phyloP scores from a whole-genome alignment of 2,329 filamentous ascomycete genomes.

The Colletotrichum truncatum region DNA sequence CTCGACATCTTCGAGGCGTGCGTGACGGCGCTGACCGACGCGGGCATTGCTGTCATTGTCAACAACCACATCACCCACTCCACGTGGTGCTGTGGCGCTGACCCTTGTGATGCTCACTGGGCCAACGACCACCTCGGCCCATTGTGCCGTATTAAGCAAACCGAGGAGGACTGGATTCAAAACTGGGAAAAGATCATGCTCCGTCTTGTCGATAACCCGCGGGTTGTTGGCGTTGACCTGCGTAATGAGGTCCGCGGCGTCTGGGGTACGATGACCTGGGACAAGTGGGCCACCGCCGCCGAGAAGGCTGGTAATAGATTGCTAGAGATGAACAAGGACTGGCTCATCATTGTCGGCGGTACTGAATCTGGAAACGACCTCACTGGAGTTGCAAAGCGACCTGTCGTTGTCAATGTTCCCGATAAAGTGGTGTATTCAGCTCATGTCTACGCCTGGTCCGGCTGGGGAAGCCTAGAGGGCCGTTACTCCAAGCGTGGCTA shows the following conservation, averaged over 20 bases:
- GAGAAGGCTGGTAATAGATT: constrained; percentile 70
- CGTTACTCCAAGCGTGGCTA: constrained; percentile 70
- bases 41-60: constrained; percentile 70
- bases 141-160: constrained; percentile 69
- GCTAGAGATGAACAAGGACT: constrained; percentile 66
- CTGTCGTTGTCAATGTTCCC: constrained; percentile 64
- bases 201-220: constrained; percentile 64
- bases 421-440: constrained; percentile 72
- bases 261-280: constrained; percentile 76
- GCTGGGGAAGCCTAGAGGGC: constrained; percentile 70
- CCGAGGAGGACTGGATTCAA: constrained; percentile 71
- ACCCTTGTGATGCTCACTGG: constrained; percentile 75
- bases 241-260: constrained; percentile 75
- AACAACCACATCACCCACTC: constrained; percentile 78
- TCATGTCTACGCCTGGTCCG: constrained; percentile 76
- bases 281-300: constrained; percentile 69
- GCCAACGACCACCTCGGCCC: constrained; percentile 70
- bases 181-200: constrained; percentile 74
- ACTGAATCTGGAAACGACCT: constrained; percentile 75
- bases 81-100: constrained; percentile 74
- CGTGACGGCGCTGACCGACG: constrained; percentile 66
- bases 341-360: constrained; percentile 75
- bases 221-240: constrained; percentile 73
- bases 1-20: constrained; percentile 70
- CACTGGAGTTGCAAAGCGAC: constrained; percentile 61